Percentiles rank a stretch among this genome's conserved stretches.
Evolutionary conservation across 768 basidiomycete species (phyloP).

Genomic region (Kockovaella imperatae): DNA sequence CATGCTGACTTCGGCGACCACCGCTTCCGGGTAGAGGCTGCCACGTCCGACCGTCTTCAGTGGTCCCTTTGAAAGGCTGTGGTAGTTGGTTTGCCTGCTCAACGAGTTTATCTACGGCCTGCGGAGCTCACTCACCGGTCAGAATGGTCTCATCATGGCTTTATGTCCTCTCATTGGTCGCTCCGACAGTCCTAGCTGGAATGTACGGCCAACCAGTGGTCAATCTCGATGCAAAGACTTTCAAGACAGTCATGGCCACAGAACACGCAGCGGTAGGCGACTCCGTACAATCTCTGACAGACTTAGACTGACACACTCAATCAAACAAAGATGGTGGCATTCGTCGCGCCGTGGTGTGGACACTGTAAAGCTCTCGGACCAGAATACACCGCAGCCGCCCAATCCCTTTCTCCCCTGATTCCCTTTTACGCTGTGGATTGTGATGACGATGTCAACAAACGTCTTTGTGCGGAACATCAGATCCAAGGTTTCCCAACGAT

Average conservation of each 20-base stretch:
- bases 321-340: slow-evolving; percentile 58
- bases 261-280: slow-evolving; percentile 33
- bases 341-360: slow-evolving; percentile 83
- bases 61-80: too few relatives aligned
- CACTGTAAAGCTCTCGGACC: slow-evolving; percentile 81
- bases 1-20: too few relatives aligned
- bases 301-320: not conserved
- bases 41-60: too few relatives aligned
- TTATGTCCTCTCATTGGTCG: too few relatives aligned
- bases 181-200: slow-evolving; percentile 17
- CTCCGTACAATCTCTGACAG: not conserved
- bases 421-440: slow-evolving; percentile 92
- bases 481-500: slow-evolving; percentile 90
- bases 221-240: slow-evolving; percentile 35
- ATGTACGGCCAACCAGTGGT: slow-evolving; percentile 37
- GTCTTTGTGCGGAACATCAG: slow-evolving; percentile 68
- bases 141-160: not conserved
- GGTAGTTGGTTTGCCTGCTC: too few relatives aligned
- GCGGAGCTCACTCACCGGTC: not conserved
- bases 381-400: slow-evolving; percentile 73
- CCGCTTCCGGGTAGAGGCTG: too few relatives aligned
- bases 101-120: too few relatives aligned
- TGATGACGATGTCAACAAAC: slow-evolving; percentile 71
- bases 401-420: slow-evolving; percentile 68
- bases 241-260: slow-evolving; percentile 32